Evolutionary conservation across 345 rosid species (phyloP).

Genomic region (Triadica sebifera): DNA sequence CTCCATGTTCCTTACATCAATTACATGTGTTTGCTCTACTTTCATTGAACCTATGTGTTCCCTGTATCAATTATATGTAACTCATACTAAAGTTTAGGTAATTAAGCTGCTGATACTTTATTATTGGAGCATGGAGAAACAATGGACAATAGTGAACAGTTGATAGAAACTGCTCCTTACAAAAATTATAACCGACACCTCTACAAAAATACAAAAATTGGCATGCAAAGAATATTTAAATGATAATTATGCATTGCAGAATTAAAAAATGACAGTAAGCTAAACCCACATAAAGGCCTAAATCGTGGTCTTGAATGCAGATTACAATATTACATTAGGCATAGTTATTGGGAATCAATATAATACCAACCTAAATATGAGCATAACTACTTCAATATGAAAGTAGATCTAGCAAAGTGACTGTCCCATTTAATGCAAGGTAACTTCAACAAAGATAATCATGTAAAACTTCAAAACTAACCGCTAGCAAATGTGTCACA

Average conservation of each 20-base stretch:
- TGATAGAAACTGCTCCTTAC: background rate
- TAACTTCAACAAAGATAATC: constrained; percentile 15
- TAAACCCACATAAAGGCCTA: background rate
- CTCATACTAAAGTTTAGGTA: background rate
- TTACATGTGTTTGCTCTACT: background rate
- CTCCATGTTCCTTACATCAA: background rate
- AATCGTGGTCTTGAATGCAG: background rate
- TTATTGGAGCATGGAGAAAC: constrained; percentile 7
- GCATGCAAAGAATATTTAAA: constrained; percentile 2
- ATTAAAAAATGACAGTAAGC: background rate
- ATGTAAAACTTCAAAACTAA: constrained; percentile 43
- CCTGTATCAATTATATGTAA: background rate
- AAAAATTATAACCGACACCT: background rate
- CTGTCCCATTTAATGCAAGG: background rate
- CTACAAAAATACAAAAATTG: constrained; percentile 9
- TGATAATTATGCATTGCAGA: background rate
- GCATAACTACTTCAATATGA: background rate
- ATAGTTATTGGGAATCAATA: background rate
- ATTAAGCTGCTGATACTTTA: constrained; percentile 2
- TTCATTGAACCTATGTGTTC: background rate
- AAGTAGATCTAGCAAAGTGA: constrained; percentile 14
- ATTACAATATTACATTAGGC: background rate
- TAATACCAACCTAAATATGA: constrained; percentile 7
- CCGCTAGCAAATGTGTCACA: constrained; percentile 81
- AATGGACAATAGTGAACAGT: background rate